Conservation (phyloP, 129 eudicot genomes). For the Tagetes patula region DNA sequence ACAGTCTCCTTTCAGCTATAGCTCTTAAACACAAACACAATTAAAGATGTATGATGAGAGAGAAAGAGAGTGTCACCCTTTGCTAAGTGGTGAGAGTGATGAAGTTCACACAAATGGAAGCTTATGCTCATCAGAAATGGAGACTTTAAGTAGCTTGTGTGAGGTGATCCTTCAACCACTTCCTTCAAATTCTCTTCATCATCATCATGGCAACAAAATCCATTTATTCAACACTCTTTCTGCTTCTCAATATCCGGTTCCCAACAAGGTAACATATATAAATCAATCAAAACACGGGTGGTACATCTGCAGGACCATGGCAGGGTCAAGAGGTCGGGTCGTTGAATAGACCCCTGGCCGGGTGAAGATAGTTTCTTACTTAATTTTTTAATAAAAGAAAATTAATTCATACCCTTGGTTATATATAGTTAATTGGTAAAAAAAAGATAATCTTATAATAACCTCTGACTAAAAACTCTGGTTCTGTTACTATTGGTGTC, state of each 20-base stretch:
- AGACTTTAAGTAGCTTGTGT: constrained; percentile 53
- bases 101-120: constrained; percentile 41
- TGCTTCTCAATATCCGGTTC: constrained; percentile 60
- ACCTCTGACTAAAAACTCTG: too few relatives aligned
- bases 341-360: too few relatives aligned
- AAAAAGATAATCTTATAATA: too few relatives aligned
- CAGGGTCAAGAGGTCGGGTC: too few relatives aligned
- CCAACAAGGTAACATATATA: constrained; percentile 66
- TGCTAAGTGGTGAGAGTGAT: constrained; percentile 56
- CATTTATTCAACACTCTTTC: constrained; percentile 49
- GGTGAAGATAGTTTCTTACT: too few relatives aligned
- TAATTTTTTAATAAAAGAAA: too few relatives aligned
- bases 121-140: constrained; percentile 48
- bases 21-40: background rate
- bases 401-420: too few relatives aligned
- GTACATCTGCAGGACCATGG: too few relatives aligned
- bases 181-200: constrained; percentile 25
- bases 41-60: constrained; percentile 27
- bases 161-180: constrained; percentile 60
- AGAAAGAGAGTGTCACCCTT: constrained; percentile 46
- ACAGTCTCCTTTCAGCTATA: background rate
- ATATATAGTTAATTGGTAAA: too few relatives aligned
- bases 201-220: constrained; percentile 20
- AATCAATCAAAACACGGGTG: too few relatives aligned
- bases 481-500: too few relatives aligned